Evolutionary conservation across 192 early-diverging fungal species (phyloP).

Genomic region (Lunasporangiospora selenospora): DNA sequence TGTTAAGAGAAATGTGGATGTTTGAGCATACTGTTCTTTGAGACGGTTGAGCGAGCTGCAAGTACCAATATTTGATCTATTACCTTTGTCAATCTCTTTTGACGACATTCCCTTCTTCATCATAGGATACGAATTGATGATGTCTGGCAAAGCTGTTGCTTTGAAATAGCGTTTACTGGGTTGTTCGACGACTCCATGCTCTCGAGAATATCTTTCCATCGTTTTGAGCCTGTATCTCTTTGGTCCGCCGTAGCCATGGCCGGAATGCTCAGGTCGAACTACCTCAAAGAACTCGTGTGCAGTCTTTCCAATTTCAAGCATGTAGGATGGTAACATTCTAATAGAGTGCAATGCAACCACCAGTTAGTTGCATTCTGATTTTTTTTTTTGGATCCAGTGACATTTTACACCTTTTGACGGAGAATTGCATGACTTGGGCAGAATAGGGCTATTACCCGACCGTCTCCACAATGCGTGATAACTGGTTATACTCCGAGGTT

Average conservation of each 20-base stretch:
- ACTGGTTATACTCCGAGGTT: constrained; percentile 94
- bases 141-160: constrained; percentile 85
- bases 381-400: too few relatives aligned
- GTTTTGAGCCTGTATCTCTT: constrained; percentile 74
- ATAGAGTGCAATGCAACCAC: background rate
- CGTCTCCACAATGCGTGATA: constrained; percentile 93
- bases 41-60: background rate
- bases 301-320: constrained; percentile 93
- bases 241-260: constrained; percentile 41
- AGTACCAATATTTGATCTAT: too few relatives aligned
- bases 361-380: too few relatives aligned
- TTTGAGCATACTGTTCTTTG: too few relatives aligned
- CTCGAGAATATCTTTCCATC: constrained; percentile 80
- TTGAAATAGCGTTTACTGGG: constrained; percentile 93
- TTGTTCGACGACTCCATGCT: constrained; percentile 86
- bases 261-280: constrained; percentile 37
- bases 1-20: constrained; percentile 8
- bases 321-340: constrained; percentile 84
- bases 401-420: too few relatives aligned
- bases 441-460: constrained; percentile 82
- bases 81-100: constrained; percentile 81
- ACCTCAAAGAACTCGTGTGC: constrained; percentile 88
- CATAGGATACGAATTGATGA: constrained; percentile 88
- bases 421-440: too few relatives aligned
- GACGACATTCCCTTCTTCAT: constrained; percentile 65